Evolutionary conservation across 139 green algal genomes (phyloP), one percentile per base, ranked within the genome.

Genomic region (Micromonas pusilla): DNA sequence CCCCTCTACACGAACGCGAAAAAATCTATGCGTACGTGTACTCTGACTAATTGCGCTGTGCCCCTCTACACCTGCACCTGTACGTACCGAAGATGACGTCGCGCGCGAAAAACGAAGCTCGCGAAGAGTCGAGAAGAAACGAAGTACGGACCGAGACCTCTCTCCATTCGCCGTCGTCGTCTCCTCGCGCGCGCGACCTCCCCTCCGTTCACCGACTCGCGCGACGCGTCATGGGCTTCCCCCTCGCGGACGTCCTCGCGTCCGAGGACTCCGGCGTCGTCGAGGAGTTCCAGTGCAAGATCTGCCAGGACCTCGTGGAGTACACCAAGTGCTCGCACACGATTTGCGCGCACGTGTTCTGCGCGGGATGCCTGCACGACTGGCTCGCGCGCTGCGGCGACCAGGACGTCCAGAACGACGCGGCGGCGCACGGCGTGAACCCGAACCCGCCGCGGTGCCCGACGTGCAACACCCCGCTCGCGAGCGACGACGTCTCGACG

Each of bases 231-330:
- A 57, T 57, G 45, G 45, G 45, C 16, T 57, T 57, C 45, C 45
- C 45, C 9, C 9, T 57, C 45, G 9, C 45, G 9, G 45, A 57
- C 45, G 45, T 57, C 9, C 45, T 57, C 45, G 16, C 45, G 9
- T 9, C 28, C 63, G 63, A 39, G 28, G 16, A 31, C 54, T 65
- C 54, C 23, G 54, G 31, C 63, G 31, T 39, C 63, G 6, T 70
- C 1, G 25, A 34, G 21, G 63, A 70, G 63, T 70, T 70, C 63
- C 28, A 20, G 63, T 70, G 63, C 63, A 70, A 70, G 5, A 70
- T 70, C 28, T 70, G 63, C 63, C 32, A 16, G 1, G 26, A 70
- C 2, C 31, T 70, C 31, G 28, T 3, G 3, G 63, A 70, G 5
- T 4, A 37, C 2, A 16, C n/a, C 3, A 16, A 39, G 1, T 20